These are phyloP conservation scores for Mycena galopus DNA, from an alignment of 768 basidiomycete species.

Conservation along the genomic window DNA sequence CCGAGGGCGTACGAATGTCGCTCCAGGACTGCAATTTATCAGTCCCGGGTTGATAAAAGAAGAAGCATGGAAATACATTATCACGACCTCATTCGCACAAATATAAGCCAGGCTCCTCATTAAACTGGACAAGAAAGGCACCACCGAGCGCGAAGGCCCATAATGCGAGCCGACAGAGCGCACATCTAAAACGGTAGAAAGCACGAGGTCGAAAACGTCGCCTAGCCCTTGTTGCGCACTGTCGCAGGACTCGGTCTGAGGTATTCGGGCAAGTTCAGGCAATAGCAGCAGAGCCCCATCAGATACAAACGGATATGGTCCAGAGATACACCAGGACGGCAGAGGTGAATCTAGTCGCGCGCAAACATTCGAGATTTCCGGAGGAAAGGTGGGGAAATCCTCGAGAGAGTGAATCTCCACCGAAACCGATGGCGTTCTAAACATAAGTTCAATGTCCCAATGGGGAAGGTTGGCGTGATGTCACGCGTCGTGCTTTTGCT, in stretches of 20 bases:
- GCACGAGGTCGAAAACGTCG: constrained; percentile 10
- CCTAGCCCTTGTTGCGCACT: neutral
- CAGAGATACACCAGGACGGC: constrained; percentile 24
- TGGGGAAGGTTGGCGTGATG: neutral
- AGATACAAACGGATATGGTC: constrained; percentile 16
- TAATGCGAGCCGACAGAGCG: constrained; percentile 13
- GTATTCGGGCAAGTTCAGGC: constrained; percentile 8
- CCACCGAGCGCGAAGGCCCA: constrained; percentile 6
- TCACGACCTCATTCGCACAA: constrained; percentile 5
- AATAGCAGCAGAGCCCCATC: neutral
- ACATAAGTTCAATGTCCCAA: neutral
- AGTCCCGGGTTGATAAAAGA: neutral
- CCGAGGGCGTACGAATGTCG: constrained; percentile 7
- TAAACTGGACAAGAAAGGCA: constrained; percentile 11
- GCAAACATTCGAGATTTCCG: neutral
- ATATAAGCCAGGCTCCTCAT: constrained; percentile 2
- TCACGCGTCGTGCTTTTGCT: no score
- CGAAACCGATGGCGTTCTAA: neutral
- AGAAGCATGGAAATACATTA: constrained; percentile 8
- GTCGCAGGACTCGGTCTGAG: neutral
- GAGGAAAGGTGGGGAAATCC: neutral
- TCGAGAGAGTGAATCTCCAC: constrained; percentile 16
- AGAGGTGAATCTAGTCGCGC: neutral
- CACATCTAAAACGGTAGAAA: constrained; percentile 13
- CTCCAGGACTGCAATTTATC: neutral